Conservation (phyloP, 306 rosid species). For the Pyrus communis region DNA sequence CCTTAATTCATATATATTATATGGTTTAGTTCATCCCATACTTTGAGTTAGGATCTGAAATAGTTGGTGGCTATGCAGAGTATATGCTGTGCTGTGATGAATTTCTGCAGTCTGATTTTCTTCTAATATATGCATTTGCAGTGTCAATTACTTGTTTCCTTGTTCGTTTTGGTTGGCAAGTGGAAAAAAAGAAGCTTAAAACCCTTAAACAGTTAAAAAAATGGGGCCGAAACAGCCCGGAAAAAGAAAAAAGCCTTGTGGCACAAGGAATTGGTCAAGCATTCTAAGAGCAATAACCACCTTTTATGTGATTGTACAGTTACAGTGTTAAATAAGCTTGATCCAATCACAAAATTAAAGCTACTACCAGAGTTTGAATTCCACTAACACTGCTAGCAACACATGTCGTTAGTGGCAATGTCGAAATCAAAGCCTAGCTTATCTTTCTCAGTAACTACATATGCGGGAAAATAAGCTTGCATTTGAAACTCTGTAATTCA, state of each 20-base stretch:
- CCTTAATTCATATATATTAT: not conserved
- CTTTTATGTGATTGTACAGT: not conserved
- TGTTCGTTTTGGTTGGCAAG: not conserved
- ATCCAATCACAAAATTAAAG: not conserved
- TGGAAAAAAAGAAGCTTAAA: too few relatives aligned
- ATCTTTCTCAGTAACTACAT: not conserved
- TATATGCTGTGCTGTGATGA: not conserved
- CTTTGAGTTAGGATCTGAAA: too few relatives aligned
- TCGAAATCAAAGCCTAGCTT: not conserved
- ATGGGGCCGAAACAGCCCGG: not conserved
- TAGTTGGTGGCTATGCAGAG: too few relatives aligned
- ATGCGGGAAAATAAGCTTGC: not conserved
- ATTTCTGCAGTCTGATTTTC: not conserved
- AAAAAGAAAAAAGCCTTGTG: not conserved
- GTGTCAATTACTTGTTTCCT: not conserved
- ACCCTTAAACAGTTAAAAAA: not conserved
- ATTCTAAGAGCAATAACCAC: not conserved
- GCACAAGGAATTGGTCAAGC: not conserved
- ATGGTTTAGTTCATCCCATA: not conserved
- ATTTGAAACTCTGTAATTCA: conserved; percentile 21
- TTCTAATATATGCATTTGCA: not conserved
- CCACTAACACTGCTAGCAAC: not conserved
- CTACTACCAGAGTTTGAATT: not conserved
- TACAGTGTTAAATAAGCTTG: too few relatives aligned
- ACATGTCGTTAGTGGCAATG: not conserved